Conservation (phyloP, 140 eudicot genomes). For the Erigeron philadelphicus region DNA sequence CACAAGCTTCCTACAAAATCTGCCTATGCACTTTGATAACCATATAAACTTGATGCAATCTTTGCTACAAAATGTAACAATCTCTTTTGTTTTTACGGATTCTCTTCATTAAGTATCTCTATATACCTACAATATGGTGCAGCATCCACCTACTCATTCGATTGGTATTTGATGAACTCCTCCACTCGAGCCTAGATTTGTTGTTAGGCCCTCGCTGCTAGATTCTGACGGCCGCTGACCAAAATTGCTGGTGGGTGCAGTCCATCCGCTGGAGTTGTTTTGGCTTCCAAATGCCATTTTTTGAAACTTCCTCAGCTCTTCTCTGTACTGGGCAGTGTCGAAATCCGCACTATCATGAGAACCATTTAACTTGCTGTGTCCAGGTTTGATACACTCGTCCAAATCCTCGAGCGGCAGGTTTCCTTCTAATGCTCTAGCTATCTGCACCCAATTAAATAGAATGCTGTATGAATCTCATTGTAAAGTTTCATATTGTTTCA, state of each 20-base stretch:
- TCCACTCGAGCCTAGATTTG: constrained; percentile 22
- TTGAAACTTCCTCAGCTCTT: constrained; percentile 50
- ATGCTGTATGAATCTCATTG: not conserved
- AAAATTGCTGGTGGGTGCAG: constrained; percentile 54
- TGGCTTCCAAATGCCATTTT: constrained; percentile 53
- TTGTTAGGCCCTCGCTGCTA: constrained; percentile 44
- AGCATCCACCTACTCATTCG: not conserved
- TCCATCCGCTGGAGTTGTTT: constrained; percentile 48
- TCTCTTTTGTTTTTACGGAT: not conserved
- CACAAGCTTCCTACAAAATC: constrained; percentile 8
- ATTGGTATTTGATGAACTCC: constrained; percentile 26
- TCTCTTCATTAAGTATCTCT: not conserved
- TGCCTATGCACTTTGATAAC: constrained; percentile 9
- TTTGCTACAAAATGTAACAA: constrained; percentile 2
- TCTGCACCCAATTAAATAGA: constrained; percentile 34
- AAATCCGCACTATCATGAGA: constrained; percentile 57
- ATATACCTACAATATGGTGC: constrained; percentile 6
- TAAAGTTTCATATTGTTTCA: not conserved
- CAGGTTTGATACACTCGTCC: constrained; percentile 39
- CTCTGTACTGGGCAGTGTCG: constrained; percentile 51
- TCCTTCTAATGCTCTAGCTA: constrained; percentile 75
- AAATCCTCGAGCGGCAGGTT: constrained; percentile 52
- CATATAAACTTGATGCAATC: constrained; percentile 8
- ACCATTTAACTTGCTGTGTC: constrained; percentile 31
- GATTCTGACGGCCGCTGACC: constrained; percentile 61